Evolutionary conservation across 345 rosid species (phyloP).

Genomic region (Balakata baccata): DNA sequence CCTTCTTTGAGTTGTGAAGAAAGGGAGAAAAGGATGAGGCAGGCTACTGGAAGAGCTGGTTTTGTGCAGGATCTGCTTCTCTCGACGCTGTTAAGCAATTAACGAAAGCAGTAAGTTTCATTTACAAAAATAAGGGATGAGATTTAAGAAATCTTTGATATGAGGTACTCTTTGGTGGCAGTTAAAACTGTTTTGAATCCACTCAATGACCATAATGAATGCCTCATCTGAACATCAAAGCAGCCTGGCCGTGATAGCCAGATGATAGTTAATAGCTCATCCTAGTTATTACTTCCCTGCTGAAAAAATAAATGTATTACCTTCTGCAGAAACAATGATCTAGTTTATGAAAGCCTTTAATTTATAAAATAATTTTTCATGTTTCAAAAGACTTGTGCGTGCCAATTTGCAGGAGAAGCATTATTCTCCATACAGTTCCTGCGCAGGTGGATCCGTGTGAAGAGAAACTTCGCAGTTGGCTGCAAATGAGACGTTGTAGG

Average conservation of each 20-base stretch:
- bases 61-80: conserved; percentile 52
- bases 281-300: conserved; percentile 5
- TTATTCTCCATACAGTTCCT: neutral
- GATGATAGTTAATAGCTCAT: conserved; percentile 4
- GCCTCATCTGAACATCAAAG: conserved; percentile 9
- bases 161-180: conserved; percentile 21
- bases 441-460: neutral
- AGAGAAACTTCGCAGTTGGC: no score
- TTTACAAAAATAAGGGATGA: conserved; percentile 25
- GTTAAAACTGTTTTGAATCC: conserved; percentile 1
- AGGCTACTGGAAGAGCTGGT: conserved; percentile 51
- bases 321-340: conserved; percentile 20
- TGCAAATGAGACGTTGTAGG: no score
- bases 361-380: conserved; percentile 9
- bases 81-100: conserved; percentile 39
- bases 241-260: conserved; percentile 2
- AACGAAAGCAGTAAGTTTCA: conserved; percentile 23
- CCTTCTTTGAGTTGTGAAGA: conserved; percentile 57
- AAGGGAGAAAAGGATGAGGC: conserved; percentile 49
- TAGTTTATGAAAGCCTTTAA: conserved; percentile 15
- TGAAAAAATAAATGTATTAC: conserved; percentile 16
- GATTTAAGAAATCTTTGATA: conserved; percentile 11
- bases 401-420: conserved; percentile 12
- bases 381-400: neutral
- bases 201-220: conserved; percentile 4